Evolutionary conservation across 768 basidiomycete species (phyloP).

Genomic region (Pulveroboletus sp.): DNA sequence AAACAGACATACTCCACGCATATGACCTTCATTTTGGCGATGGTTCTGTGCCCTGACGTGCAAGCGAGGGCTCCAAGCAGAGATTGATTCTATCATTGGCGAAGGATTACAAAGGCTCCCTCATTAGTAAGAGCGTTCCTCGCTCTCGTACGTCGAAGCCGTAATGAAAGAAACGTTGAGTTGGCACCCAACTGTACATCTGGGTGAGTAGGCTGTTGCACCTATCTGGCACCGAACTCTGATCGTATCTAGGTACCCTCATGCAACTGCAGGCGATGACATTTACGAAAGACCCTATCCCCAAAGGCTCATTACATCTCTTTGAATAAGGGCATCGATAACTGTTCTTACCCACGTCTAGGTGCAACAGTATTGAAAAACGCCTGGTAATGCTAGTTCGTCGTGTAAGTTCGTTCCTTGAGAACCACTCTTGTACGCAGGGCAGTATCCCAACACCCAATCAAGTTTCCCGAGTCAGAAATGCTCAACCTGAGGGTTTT

Average conservation of each 20-base stretch:
- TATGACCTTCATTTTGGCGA: slow-evolving; percentile 20
- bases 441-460: slow-evolving; percentile 34
- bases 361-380: slow-evolving; percentile 22
- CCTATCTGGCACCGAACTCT: not conserved
- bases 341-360: not conserved
- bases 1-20: slow-evolving; percentile 18
- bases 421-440: slow-evolving; percentile 10
- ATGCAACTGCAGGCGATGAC: slow-evolving; percentile 35
- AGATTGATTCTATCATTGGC: slow-evolving; percentile 19
- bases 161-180: slow-evolving; percentile 23
- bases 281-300: slow-evolving; percentile 46
- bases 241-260: slow-evolving; percentile 23
- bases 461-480: slow-evolving; percentile 35
- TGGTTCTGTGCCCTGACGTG: slow-evolving; percentile 24
- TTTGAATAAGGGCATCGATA: not conserved
- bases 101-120: slow-evolving; percentile 18
- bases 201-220: slow-evolving; percentile 4
- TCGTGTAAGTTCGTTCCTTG: not conserved
- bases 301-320: slow-evolving; percentile 35
- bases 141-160: slow-evolving; percentile 21
- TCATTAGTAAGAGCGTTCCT: slow-evolving; percentile 15
- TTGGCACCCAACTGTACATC: slow-evolving; percentile 18
- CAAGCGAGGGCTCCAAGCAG: slow-evolving; percentile 14
- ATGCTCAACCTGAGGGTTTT: slow-evolving; percentile 37
- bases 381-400: slow-evolving; percentile 10